Percentiles rank a stretch among this genome's conserved stretches.
phyloP scores from a whole-genome alignment of 2,329 filamentous ascomycete genomes.

The Emericellopsis atlantica region DNA sequence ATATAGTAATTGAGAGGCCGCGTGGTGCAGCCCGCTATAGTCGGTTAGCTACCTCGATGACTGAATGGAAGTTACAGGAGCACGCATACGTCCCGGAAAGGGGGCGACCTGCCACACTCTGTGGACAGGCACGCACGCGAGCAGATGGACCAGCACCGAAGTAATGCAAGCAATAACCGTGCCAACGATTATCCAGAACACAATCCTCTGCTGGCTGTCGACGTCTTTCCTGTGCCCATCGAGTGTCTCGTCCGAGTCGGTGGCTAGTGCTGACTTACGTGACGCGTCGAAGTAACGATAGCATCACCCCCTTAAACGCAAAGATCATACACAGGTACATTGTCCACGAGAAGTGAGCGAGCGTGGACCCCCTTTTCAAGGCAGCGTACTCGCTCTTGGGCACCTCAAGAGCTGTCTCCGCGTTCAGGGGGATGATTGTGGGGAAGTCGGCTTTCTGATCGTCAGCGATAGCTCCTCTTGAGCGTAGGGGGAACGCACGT shows the following conservation, averaged over 20 bases:
- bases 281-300: conserved; percentile 1
- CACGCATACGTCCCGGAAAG: conserved; percentile 1
- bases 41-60: not conserved
- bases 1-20: conserved; percentile 3
- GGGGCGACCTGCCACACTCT: conserved; percentile 2
- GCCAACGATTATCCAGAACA: not conserved
- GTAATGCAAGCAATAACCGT: not conserved
- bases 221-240: not conserved
- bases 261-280: not conserved
- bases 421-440: conserved; percentile 2
- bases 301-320: conserved; percentile 3
- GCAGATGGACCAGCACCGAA: conserved; percentile 2
- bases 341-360: conserved; percentile 3
- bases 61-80: not conserved
- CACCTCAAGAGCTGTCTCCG: conserved; percentile 1
- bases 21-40: not conserved
- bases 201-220: not conserved
- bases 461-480: not conserved
- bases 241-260: not conserved
- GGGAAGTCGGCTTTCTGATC: not conserved
- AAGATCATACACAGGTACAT: conserved; percentile 4
- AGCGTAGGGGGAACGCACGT: not conserved
- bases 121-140: conserved; percentile 1
- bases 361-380: not conserved
- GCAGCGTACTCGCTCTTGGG: not conserved